Evolutionary conservation across 75 land plant species (phyloP).

Genomic region (Ceratopteris richardii): DNA sequence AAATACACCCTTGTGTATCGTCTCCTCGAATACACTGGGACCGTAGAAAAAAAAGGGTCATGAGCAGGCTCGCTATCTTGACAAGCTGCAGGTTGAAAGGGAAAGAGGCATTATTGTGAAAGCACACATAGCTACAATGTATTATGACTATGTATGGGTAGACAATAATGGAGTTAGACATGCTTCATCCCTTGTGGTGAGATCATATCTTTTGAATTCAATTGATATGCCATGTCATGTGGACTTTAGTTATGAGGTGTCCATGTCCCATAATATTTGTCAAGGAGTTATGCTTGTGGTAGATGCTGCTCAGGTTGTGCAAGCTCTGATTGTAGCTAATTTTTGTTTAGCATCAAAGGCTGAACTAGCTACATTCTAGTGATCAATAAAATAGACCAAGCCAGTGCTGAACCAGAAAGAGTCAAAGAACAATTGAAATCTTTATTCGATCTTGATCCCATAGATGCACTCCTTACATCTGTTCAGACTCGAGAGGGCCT

Average conservation of each 20-base stretch:
- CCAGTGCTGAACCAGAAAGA: constrained; percentile 94
- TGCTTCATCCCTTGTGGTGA: neutral
- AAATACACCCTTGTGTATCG: no score
- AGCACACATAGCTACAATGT: constrained; percentile 99
- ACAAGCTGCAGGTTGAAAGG: no score
- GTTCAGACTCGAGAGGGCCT: no score
- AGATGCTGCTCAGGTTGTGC: constrained; percentile 98
- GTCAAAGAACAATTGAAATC: constrained; percentile 89
- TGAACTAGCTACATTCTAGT: constrained; percentile 78
- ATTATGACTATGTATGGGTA: constrained; percentile 30
- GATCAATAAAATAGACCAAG: no score
- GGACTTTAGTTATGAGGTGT: constrained; percentile 98
- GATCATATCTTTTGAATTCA: constrained; percentile 57
- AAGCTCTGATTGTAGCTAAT: no score
- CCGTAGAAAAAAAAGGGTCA: no score
- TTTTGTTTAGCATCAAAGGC: constrained; percentile 95
- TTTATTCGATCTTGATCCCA: no score
- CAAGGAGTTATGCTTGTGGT: constrained; percentile 95
- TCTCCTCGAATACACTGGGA: no score
- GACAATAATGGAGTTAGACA: no score
- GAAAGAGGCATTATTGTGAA: no score
- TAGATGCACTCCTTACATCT: no score
- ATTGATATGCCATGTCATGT: constrained; percentile 99
- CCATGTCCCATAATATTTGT: constrained; percentile 93
- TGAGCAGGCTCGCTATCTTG: no score